Percentiles rank a stretch among this genome's conserved stretches.
Conservation (phyloP, 495 filamentous ascomycete species). For the Baudoinia panamericana region DNA sequence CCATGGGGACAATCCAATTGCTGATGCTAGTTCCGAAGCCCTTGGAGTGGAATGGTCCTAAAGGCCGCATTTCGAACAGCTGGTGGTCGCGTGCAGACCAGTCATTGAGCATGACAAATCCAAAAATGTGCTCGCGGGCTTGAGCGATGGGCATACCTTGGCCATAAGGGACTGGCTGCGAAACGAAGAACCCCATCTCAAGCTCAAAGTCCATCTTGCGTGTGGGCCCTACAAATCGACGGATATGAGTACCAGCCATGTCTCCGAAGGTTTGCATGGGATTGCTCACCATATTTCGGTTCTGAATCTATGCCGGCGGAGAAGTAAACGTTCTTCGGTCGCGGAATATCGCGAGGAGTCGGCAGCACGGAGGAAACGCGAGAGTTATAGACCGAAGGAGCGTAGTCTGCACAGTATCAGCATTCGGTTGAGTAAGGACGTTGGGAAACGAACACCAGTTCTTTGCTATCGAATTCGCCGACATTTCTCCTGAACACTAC, state of each 20-base stretch:
- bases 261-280: too few relatives aligned
- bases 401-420: too few relatives aligned
- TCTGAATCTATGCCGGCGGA: constrained; percentile 9
- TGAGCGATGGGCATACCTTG: constrained; percentile 18
- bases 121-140: constrained; percentile 24
- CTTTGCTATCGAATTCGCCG: constrained; percentile 9
- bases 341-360: constrained; percentile 12
- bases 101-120: constrained; percentile 25
- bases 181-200: constrained; percentile 25
- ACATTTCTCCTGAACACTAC: constrained; percentile 20
- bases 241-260: too few relatives aligned
- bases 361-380: constrained; percentile 19
- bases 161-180: constrained; percentile 17
- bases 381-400: constrained; percentile 22
- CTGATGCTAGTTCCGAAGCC: constrained; percentile 23
- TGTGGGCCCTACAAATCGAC: too few relatives aligned
- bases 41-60: constrained; percentile 24
- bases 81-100: constrained; percentile 25
- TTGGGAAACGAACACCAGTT: too few relatives aligned
- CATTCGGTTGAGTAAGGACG: too few relatives aligned
- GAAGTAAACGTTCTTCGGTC: constrained; percentile 22
- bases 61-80: constrained; percentile 22
- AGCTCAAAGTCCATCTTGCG: constrained; percentile 24
- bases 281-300: constrained; percentile 17
- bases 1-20: constrained; percentile 23